Conservation (phyloP, 306 rosid species). For the Ochetophila trinervis region DNA sequence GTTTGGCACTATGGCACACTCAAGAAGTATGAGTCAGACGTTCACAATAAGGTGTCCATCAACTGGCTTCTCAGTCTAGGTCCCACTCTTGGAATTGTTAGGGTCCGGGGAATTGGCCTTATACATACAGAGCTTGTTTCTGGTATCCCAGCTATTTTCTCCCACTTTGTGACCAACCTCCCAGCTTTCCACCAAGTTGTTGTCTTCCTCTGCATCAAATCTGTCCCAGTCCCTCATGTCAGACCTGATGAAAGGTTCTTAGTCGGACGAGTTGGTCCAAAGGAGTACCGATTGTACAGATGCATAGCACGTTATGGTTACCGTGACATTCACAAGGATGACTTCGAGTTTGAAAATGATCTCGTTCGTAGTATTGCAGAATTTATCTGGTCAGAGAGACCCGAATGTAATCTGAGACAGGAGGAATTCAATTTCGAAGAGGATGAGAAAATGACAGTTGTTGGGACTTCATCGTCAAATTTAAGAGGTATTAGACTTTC, state of each 20-base stretch:
- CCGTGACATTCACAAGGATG: constrained; percentile 83
- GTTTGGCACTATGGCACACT: constrained; percentile 95
- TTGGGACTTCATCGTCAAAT: constrained; percentile 73
- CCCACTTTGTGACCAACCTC: constrained; percentile 94
- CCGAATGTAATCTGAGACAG: constrained; percentile 29
- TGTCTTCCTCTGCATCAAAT: constrained; percentile 92
- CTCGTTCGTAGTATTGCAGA: constrained; percentile 85
- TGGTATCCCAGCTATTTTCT: constrained; percentile 93
- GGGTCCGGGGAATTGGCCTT: constrained; percentile 93
- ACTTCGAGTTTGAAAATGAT: constrained; percentile 80
- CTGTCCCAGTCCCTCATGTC: constrained; percentile 95
- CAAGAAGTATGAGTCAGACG: constrained; percentile 92
- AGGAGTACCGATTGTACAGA: constrained; percentile 77
- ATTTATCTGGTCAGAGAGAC: constrained; percentile 66
- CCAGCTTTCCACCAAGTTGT: constrained; percentile 98
- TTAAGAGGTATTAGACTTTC: constrained; percentile 62
- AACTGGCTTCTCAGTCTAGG: constrained; percentile 86
- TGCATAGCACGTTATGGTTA: constrained; percentile 97
- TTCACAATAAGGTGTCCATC: constrained; percentile 89
- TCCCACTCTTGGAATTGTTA: constrained; percentile 77
- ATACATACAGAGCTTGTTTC: constrained; percentile 92
- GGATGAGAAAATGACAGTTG: constrained; percentile 78
- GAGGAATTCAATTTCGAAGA: constrained; percentile 47
- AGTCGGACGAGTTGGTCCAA: constrained; percentile 98
- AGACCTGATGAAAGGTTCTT: constrained; percentile 84